Conservation (phyloP, 495 filamentous ascomycete genomes). For the Annulohypoxylon bovei region DNA sequence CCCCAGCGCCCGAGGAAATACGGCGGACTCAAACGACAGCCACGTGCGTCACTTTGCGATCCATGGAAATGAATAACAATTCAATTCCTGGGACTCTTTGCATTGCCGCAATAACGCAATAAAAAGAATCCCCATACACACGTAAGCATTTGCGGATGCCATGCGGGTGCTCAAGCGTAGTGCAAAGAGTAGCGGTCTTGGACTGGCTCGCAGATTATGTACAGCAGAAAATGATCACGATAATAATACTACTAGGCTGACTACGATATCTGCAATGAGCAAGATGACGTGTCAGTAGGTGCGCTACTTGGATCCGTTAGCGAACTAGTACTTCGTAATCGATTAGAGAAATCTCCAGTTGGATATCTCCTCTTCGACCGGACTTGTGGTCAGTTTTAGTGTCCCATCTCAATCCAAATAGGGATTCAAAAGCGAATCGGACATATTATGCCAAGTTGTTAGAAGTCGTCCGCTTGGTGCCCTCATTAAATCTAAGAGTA, state of each 20-base stretch:
- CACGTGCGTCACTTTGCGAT: slow-evolving; percentile 30
- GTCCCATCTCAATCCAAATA: background rate
- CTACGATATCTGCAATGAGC: slow-evolving; percentile 34
- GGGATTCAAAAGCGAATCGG: background rate
- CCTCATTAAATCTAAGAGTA: slow-evolving; percentile 19
- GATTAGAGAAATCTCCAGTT: background rate
- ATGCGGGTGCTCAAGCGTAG: background rate
- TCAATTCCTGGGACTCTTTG: slow-evolving; percentile 3
- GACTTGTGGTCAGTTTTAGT: background rate
- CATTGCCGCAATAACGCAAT: background rate
- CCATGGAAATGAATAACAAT: slow-evolving; percentile 17
- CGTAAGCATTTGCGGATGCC: slow-evolving; percentile 18
- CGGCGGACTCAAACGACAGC: slow-evolving; percentile 20
- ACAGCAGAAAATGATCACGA: slow-evolving; percentile 8
- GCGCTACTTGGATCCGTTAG: slow-evolving; percentile 9
- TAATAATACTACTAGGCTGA: slow-evolving; percentile 13
- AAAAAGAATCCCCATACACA: slow-evolving; percentile 9
- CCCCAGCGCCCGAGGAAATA: slow-evolving; percentile 15
- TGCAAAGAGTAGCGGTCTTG: slow-evolving; percentile 17
- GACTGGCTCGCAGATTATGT: slow-evolving; percentile 10
- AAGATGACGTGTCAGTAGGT: slow-evolving; percentile 37
- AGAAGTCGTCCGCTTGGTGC: slow-evolving; percentile 2
- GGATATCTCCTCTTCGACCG: background rate
- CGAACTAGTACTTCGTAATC: slow-evolving; percentile 9
- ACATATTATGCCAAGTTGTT: background rate